These are phyloP conservation scores for Suillus sp. DNA, from an alignment of 768 basidiomycete species.

Conservation along the genomic window DNA sequence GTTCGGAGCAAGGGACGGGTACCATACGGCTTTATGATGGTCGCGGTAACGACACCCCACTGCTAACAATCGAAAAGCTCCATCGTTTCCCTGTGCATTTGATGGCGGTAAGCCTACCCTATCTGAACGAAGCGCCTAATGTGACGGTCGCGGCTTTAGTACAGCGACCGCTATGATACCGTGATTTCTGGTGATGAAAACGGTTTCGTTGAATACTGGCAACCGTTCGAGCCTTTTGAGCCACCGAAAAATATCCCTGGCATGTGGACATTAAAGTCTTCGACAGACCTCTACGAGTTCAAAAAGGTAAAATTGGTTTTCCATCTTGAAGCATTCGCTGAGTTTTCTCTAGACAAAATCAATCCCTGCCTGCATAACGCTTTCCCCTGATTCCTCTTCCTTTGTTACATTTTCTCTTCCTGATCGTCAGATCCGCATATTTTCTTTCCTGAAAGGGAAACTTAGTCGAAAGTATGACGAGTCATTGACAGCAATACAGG, in stretches of 20 bases:
- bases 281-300: constrained; percentile 95
- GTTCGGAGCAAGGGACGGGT: constrained; percentile 77
- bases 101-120: constrained; percentile 67
- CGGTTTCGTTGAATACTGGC: constrained; percentile 97
- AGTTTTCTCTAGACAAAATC: constrained; percentile 70
- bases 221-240: constrained; percentile 85
- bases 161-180: constrained; percentile 85
- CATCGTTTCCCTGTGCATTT: constrained; percentile 91
- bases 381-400: constrained; percentile 86
- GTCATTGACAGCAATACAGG: constrained; percentile 87
- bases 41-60: constrained; percentile 76
- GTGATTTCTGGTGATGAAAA: constrained; percentile 94
- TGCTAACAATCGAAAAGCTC: constrained; percentile 74
- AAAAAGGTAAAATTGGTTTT: constrained; percentile 70
- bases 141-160: constrained; percentile 48
- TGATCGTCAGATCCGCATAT: constrained; percentile 92
- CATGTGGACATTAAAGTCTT: constrained; percentile 88
- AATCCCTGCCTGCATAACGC: constrained; percentile 85
- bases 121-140: neutral
- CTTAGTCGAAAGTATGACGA: constrained; percentile 94
- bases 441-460: constrained; percentile 89
- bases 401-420: constrained; percentile 94
- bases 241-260: constrained; percentile 75
- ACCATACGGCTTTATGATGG: constrained; percentile 90
- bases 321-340: constrained; percentile 7